Evolutionary conservation across 75 land plant species (phyloP).

Genomic region (Ceratopteris richardii): DNA sequence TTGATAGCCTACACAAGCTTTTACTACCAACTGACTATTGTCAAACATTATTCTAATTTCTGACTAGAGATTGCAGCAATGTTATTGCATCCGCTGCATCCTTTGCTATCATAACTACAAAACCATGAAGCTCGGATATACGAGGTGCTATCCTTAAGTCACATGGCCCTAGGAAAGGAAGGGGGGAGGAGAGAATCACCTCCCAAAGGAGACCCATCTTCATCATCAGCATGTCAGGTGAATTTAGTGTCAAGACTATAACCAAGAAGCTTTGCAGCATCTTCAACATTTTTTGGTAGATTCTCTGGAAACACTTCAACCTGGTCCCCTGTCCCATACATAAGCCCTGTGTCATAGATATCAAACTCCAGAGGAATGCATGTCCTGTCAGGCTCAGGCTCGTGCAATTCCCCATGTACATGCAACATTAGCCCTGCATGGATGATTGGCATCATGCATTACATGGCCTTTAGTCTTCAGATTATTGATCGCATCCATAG

Average conservation of each 20-base stretch:
- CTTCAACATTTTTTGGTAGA: slow-evolving; percentile 55
- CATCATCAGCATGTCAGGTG: slow-evolving; percentile 68
- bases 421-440: slow-evolving; percentile 83
- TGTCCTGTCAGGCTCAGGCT: slow-evolving; percentile 69
- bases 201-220: slow-evolving; percentile 71
- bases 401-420: slow-evolving; percentile 72
- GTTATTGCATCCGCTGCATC: slow-evolving; percentile 93
- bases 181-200: slow-evolving; percentile 61
- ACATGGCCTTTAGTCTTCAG: slow-evolving; percentile 49
- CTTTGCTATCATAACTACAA: slow-evolving; percentile 66
- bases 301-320: slow-evolving; percentile 90
- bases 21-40: slow-evolving; percentile 90
- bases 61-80: slow-evolving; percentile 73
- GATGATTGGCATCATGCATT: slow-evolving; percentile 59
- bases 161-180: slow-evolving; percentile 79
- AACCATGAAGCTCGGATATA: slow-evolving; percentile 39
- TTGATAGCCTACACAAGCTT: slow-evolving; percentile 89
- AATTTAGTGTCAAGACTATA: slow-evolving; percentile 55
- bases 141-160: slow-evolving; percentile 42
- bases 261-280: slow-evolving; percentile 56
- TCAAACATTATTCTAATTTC: slow-evolving; percentile 96
- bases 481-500: slow-evolving; percentile 25
- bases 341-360: slow-evolving; percentile 59
- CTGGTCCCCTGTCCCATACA: slow-evolving; percentile 90
- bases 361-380: slow-evolving; percentile 97